Base-by-base conservation (phyloP, 192 early-diverging fungal species). In the Coemansia sp. region DNA sequence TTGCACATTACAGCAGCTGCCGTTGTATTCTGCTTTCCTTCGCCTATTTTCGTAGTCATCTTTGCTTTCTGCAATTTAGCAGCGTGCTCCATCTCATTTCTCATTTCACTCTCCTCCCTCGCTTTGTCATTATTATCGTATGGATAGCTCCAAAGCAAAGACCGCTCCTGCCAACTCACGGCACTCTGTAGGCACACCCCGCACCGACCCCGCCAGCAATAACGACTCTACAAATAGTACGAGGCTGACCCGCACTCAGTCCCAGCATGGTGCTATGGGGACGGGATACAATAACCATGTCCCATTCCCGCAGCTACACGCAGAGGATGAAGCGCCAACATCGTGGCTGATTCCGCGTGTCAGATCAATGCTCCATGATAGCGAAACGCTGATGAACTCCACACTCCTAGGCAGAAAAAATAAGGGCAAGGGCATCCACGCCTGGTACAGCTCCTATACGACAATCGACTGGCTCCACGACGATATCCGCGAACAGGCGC, bases 391-490 rank as follows among this genome's bases (percentile, higher is more conserved):
- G 35, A 56, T 80, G 51, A 60, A 56, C 30, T 55, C 67, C 10
- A 46, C 66, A 24, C 69, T 60, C 23, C 39, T 66, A 23, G 69
- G 80, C 30, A 46, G 69, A 16, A 69, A 66, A 34, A 70, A 58
- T 65, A 77, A 74, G 49, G 80, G 68, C 55, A 75, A 77, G 68
- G 74, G 74, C 35, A 69, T 71, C 20, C 75, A 71, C 26, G 71
- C 72, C 15, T 74, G 75, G 75, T 83, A 83, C 65, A 75, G 67
- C 38, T 76, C 74, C 3, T 83, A 77, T 65, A 83, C 80, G 4
- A 77, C 80, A 43, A 83, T 83, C 38, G 93, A 98, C 79, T 96
- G 93, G 92, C 90, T 95, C 45, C 93, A 95, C 67, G 94, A 96
- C 78, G 87, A 90, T 64, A 90, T 91, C 14, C 89, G 92, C 77